Base-by-base conservation (phyloP, 345 rosid genomes). In the Eucalyptus sp. region DNA sequence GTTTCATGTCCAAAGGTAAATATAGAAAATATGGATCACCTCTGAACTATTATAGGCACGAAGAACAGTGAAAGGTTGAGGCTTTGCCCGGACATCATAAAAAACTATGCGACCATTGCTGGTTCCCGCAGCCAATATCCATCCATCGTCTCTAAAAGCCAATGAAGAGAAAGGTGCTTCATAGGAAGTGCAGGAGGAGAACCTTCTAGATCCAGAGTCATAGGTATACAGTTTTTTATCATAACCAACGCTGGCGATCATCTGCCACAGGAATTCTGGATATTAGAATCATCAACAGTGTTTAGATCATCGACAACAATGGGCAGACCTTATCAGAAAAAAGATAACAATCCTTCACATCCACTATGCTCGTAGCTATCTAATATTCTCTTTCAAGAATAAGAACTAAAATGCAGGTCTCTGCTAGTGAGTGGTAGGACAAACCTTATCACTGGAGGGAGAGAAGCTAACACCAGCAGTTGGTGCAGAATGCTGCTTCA, bases 111-210 rank as follows among this genome's bases (percentile, higher is more conserved):
- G 94, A 85, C 99, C 99, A 89, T 92, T 96, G 92, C 97, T 91
- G 37, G 99, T 98, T 90, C 99, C 99, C 89, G 98, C 98, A 90
- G 97, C 97, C 90, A 98, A 93, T 89, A 95, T 89, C 97, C 93
- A 91, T 79, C 98, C 99, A 94, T 97, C 97, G 89, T 98, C 99
- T 93, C 95, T 96, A 93, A 94, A 97, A 87, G 98, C 97, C 94
- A 98, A 90, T n/a, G 99, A 98, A 90, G 99, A 96, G 91, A 98
- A 98, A 87, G 99, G 99, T 80, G 97, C 96, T 92, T 97, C 99
- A 91, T 97, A 94, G 84, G 98, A 86, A 86, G 94, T 94, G 92
- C 91, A 94, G 49, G 99, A 94, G 50, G 97, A 94, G 90, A 94
- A 92, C 91, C 96, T 95, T 92, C 95, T 94, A 88, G 98, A 97